A percentile compares a stretch with the other conserved stretches of the same genome.
These are phyloP conservation scores for Novymonas esmeraldas DNA, from an alignment of 208 protist genomes.

Conservation along the genomic window DNA sequence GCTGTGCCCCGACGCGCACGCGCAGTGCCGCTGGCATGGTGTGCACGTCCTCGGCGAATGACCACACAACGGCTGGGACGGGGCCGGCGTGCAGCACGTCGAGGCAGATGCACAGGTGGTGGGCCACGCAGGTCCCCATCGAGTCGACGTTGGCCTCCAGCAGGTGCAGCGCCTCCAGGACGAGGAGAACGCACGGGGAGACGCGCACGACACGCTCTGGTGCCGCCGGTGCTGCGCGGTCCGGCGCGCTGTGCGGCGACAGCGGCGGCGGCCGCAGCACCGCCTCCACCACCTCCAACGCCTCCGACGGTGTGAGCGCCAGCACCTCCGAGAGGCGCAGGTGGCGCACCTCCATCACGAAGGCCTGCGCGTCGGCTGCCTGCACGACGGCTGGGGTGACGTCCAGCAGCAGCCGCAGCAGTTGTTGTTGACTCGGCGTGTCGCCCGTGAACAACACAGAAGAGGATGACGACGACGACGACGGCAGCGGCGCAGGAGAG, in stretches of 20 bases:
- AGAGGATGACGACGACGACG: no score
- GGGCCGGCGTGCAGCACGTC: slow-evolving; percentile 34
- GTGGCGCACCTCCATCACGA: slow-evolving; percentile 43
- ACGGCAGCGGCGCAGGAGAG: neutral
- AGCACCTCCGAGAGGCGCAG: slow-evolving; percentile 52
- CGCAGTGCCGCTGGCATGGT: slow-evolving; percentile 9
- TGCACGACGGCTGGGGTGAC: slow-evolving; percentile 12
- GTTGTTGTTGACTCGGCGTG: slow-evolving; percentile 18
- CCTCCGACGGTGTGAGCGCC: slow-evolving; percentile 51
- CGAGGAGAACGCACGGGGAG: slow-evolving; percentile 36
- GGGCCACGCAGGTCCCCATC: slow-evolving; percentile 37
- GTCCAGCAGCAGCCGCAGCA: slow-evolving; percentile 15
- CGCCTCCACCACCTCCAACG: slow-evolving; percentile 35
- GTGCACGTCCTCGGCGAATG: slow-evolving; percentile 21
- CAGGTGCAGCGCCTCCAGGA: slow-evolving; percentile 52
- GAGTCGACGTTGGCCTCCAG: slow-evolving; percentile 38
- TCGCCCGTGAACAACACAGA: slow-evolving; percentile 25
- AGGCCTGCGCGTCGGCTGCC: slow-evolving; percentile 5
- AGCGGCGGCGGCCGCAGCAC: slow-evolving; percentile 31
- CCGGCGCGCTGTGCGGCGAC: neutral
- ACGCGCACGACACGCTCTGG: neutral
- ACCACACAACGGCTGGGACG: slow-evolving; percentile 21
- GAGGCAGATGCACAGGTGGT: slow-evolving; percentile 49
- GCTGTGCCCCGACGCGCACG: slow-evolving; percentile 21
- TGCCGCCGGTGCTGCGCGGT: neutral